Percentiles rank a stretch among this genome's conserved stretches.
Conservation (phyloP, 805 yeast genomes). For the Yamadazyma scolyti region DNA sequence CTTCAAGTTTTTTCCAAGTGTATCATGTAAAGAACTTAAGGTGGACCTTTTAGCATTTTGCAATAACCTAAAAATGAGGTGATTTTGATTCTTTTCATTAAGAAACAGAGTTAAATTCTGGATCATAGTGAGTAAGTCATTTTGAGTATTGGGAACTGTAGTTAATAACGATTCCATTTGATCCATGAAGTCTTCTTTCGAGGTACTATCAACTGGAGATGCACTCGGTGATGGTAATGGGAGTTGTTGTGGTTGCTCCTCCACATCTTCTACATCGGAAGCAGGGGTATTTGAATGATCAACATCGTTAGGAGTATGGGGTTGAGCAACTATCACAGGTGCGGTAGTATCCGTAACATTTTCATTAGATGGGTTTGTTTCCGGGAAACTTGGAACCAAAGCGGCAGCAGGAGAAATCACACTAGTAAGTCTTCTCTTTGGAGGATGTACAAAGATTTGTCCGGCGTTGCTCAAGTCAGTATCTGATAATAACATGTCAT, state of each 20-base stretch:
- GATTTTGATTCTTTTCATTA: conserved; percentile 45
- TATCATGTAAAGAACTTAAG: conserved; percentile 54
- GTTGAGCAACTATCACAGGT: conserved; percentile 1
- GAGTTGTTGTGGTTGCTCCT: conserved; percentile 42
- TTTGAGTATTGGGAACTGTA: conserved; percentile 27
- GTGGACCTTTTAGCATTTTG: conserved; percentile 57
- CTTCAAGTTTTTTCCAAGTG: conserved; percentile 53
- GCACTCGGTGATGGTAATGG: conserved; percentile 63
- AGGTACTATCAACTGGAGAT: conserved; percentile 20
- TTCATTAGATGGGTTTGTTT: background rate
- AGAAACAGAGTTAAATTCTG: conserved; percentile 30
- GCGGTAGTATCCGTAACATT: background rate
- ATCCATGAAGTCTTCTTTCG: conserved; percentile 9
- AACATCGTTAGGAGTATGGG: conserved; percentile 4
- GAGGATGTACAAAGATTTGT: too few species aligned
- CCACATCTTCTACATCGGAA: conserved; percentile 33
- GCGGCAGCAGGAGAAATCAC: conserved; percentile 11
- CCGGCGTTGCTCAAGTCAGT: conserved; percentile 22
- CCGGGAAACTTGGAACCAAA: conserved; percentile 6
- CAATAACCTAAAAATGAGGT: conserved; percentile 51
- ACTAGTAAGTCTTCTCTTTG: conserved; percentile 33
- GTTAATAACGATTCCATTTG: conserved; percentile 16
- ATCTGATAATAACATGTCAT: conserved; percentile 34
- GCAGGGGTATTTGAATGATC: conserved; percentile 30
- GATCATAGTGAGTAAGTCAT: conserved; percentile 38